Evolutionary conservation across 352 stramenopile species (phyloP), one percentile per base, ranked within the genome.

Genomic region (Pythium volutum): DNA sequence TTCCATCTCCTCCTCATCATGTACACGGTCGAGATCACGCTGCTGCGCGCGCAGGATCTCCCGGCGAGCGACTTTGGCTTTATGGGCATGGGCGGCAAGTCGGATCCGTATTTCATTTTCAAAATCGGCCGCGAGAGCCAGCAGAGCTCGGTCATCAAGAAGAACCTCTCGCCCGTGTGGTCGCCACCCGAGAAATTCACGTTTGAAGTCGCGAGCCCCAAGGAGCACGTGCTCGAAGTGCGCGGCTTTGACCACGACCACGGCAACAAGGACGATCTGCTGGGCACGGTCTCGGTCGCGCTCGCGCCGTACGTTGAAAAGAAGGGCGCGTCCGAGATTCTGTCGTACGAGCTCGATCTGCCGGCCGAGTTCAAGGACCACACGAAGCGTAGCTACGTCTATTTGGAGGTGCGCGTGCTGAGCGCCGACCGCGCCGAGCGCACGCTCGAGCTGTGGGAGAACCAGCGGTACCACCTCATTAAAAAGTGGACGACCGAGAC

Each of bases 401-500:
- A 89, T 74, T 77, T 92, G 46, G 75, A 89, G 71, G 76, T 92
- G 50, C 81, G 83, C 47, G 59, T 90, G 27, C 69, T 86, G 55
- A 76, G 79, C 58, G 65, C 80, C 29, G 65, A 67, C 26, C 62
- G 75, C 59, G 74, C 85, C 16, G 84, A 90, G 54, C 68, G 81
- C 56, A 69, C 87, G 27, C 75, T 95, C n/a, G 83, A 92, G 64
- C 72, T 92, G 20, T 93, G 82, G 81, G 83, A 95, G 71, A 89
- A 92, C 69, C 80, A 95, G 64, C 79, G 81, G 18, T 92, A 87
- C 69, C 74, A 88, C 54, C 74, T 91, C 47, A 74, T 89, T 48
- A 84, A 87, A 59, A 90, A 88, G 47, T 95, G 83, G 81, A 89
- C 75, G 25, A 82, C 68, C 14, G 77, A 90, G 36, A 74, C 71